Evolutionary conservation across 768 basidiomycete genomes (phyloP).

Genomic region (Xerocomellus chrysenteron): DNA sequence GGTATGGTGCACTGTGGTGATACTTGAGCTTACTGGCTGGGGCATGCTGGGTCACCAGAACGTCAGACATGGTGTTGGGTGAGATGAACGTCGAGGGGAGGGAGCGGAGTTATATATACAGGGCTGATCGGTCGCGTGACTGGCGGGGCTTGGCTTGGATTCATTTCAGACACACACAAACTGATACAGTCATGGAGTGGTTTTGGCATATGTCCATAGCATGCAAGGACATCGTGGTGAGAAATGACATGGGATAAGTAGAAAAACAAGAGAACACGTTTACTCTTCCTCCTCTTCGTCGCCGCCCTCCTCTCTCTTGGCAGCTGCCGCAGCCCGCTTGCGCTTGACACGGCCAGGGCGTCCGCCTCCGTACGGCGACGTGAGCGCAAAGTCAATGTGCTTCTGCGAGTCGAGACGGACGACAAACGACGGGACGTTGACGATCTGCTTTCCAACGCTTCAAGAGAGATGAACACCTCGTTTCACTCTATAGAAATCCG

Average conservation of each 20-base stretch:
- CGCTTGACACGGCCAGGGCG: constrained; percentile 96
- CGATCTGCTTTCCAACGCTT: constrained; percentile 97
- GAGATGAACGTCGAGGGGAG: not conserved
- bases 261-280: constrained; percentile 24
- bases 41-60: constrained; percentile 37
- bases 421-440: constrained; percentile 98
- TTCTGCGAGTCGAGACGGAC: constrained; percentile 99
- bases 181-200: constrained; percentile 19
- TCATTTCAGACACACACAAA: not conserved
- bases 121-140: constrained; percentile 4
- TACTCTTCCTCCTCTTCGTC: constrained; percentile 92
- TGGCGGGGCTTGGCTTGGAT: no score
- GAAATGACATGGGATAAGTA: constrained; percentile 24
- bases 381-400: constrained; percentile 98
- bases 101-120: constrained; percentile 14
- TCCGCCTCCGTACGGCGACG: constrained; percentile 94
- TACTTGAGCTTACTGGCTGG: constrained; percentile 45
- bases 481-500: not conserved
- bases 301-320: constrained; percentile 86
- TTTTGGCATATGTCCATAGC: constrained; percentile 33
- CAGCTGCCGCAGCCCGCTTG: constrained; percentile 93
- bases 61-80: constrained; percentile 30
- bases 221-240: constrained; percentile 31
- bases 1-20: not conserved
- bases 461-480: not conserved